A percentile compares a stretch with the other conserved stretches of the same genome.
Evolutionary conservation across 352 stramenopile genomes (phyloP).

Genomic region (Pythium phragmiticola): DNA sequence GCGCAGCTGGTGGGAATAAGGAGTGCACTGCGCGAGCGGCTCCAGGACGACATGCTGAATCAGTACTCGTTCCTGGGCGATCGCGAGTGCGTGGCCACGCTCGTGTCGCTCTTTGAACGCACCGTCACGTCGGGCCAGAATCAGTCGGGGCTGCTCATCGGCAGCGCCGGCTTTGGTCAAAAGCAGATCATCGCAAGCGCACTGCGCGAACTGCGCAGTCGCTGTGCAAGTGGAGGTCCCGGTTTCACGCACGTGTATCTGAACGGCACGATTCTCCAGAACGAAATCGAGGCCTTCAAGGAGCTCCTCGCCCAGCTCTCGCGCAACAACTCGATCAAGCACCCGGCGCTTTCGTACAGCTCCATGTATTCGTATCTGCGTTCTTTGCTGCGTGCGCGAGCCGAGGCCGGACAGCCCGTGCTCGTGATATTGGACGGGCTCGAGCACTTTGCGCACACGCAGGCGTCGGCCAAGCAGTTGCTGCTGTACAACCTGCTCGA

Average conservation of each 20-base stretch:
- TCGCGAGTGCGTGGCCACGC: constrained; percentile 29
- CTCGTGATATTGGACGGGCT: constrained; percentile 74
- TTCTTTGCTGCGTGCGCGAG: constrained; percentile 55
- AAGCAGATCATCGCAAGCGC: constrained; percentile 52
- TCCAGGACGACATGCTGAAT: constrained; percentile 31
- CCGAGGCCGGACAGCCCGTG: constrained; percentile 47
- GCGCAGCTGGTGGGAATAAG: constrained; percentile 38
- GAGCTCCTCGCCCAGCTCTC: constrained; percentile 75
- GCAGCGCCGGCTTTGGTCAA: constrained; percentile 44
- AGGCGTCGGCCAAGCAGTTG: constrained; percentile 71
- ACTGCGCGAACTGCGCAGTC: constrained; percentile 46
- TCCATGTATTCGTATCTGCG: constrained; percentile 86
- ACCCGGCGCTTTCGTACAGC: constrained; percentile 74
- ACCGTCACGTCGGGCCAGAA: constrained; percentile 73
- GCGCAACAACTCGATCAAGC: constrained; percentile 51
- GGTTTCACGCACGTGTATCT: constrained; percentile 72
- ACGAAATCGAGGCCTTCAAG: constrained; percentile 85
- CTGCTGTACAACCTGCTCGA: constrained; percentile 85
- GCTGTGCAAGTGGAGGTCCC: constrained; percentile 15
- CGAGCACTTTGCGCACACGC: constrained; percentile 64
- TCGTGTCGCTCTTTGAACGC: constrained; percentile 66
- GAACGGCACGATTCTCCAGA: constrained; percentile 75
- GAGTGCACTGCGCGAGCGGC: constrained; percentile 37
- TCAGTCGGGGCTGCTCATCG: constrained; percentile 75
- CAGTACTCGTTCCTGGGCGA: constrained; percentile 21